Base-by-base conservation (phyloP, 2,329 filamentous ascomycete genomes). In the Phialophora expanda region DNA sequence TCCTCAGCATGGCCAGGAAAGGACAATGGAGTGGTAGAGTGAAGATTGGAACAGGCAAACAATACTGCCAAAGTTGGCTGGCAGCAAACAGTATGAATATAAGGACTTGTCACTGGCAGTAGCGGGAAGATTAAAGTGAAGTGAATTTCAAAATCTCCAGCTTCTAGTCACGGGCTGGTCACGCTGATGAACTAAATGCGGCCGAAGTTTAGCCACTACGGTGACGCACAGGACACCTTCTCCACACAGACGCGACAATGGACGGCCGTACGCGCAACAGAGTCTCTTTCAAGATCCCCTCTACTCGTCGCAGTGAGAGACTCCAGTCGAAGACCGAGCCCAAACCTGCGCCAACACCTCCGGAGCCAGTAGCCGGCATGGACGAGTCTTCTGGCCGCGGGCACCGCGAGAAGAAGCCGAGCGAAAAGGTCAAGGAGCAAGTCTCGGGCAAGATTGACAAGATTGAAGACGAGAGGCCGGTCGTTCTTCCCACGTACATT, bases 361-460 rank as follows among this genome's bases (percentile, higher is more conserved):
- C 56, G 11, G 17, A 30, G 44, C 28, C 28, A n/a, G 56, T 26
- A 8, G 12, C 50, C 55, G 61, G 34, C 60, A 71, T 71, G 70
- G 70, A 72, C 50, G 70, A 72, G 32, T 50, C 63, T 20, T 68
- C 70, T 22, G 69, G 65, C 26, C 71, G 71, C 34, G 71, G 71
- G 1, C 70, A 72, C 38, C 66, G 71, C 11, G 69, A 72, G 60
- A 73, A 73, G 58, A 72, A 71, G 20, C 71, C 71, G 8, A 70
- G 65, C 54, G 70, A 71, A 61, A 73, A 72, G 61, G 34, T 73
- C 61, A 72, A 71, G 62, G 71, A 73, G 50, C 67, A 68, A 56
- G 68, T 68, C 8, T 55, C 66, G n/a, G 62, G 58, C 55, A 69
- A 70, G 44, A 64, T 71, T 24, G 69, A 73, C 54, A 68, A 63